A percentile compares a stretch with the other conserved stretches of the same genome.
Conservation (phyloP, 148 eudicot genomes). For the Rhododendron molle region DNA sequence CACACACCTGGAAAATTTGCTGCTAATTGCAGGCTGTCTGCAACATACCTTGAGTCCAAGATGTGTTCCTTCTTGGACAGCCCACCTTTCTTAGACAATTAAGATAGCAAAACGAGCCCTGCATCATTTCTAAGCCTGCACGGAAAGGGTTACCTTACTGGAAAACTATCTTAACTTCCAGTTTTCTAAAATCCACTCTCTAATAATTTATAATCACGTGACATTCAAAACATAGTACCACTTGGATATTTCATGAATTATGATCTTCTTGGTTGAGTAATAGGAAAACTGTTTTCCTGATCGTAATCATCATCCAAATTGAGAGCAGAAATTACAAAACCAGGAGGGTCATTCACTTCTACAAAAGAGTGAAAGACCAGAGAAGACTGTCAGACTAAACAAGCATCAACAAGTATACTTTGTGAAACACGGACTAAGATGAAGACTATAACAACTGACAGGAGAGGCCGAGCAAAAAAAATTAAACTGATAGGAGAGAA, state of each 20-base stretch:
- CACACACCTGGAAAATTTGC: not conserved
- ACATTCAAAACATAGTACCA: not conserved
- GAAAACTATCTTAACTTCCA: not conserved
- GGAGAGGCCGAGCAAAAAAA: too few relatives aligned
- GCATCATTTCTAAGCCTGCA: not conserved
- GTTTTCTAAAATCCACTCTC: not conserved
- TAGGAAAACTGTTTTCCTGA: not conserved
- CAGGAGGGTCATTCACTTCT: not conserved
- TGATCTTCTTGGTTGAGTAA: not conserved
- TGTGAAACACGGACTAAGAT: not conserved
- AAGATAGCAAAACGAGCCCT: not conserved
- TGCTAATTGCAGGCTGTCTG: not conserved
- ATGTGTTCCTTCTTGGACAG: not conserved
- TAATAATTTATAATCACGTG: not conserved
- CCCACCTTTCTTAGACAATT: not conserved
- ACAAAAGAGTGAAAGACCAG: not conserved
- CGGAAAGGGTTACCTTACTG: not conserved
- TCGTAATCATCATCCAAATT: not conserved
- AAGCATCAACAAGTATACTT: not conserved
- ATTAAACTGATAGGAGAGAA: not conserved
- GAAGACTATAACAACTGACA: not conserved
- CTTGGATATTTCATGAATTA: not conserved
- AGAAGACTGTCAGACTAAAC: not conserved
- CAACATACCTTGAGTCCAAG: not conserved
- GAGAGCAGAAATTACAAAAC: not conserved